A percentile compares a stretch with the other conserved stretches of the same genome.
Evolutionary conservation across 768 basidiomycete species (phyloP).

Genomic region (Boletus tylopilopsis): DNA sequence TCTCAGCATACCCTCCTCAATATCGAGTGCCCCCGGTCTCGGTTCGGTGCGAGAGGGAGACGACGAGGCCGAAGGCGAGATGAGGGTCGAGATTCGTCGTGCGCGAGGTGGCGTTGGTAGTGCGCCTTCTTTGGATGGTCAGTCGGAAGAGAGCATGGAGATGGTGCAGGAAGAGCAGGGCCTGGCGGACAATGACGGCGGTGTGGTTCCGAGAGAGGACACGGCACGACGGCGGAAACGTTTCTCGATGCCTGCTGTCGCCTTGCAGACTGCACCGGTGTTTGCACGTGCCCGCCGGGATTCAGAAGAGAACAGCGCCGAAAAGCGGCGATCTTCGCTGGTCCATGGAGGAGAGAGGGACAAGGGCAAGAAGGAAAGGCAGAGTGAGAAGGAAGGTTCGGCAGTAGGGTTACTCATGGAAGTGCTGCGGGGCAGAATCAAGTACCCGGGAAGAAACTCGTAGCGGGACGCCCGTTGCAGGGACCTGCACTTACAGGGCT

Average conservation of each 20-base stretch:
- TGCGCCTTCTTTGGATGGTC: background rate
- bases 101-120: background rate
- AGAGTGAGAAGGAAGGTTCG: slow-evolving; percentile 24
- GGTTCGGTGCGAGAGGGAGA: slow-evolving; percentile 21
- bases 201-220: slow-evolving; percentile 44
- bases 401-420: slow-evolving; percentile 31
- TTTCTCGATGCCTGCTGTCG: slow-evolving; percentile 76
- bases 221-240: slow-evolving; percentile 62
- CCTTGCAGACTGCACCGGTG: slow-evolving; percentile 68
- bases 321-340: slow-evolving; percentile 53
- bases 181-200: slow-evolving; percentile 1
- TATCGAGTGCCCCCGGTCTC: slow-evolving; percentile 27
- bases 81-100: background rate
- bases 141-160: slow-evolving; percentile 5
- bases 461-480: background rate
- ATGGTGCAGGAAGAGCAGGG: background rate
- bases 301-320: slow-evolving; percentile 10
- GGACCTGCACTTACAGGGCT: background rate
- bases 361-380: slow-evolving; percentile 16
- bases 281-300: slow-evolving; percentile 48
- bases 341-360: slow-evolving; percentile 43
- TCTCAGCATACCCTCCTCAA: slow-evolving; percentile 28
- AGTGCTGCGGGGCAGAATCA: slow-evolving; percentile 25
- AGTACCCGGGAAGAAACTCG: slow-evolving; percentile 18
- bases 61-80: slow-evolving; percentile 8